Conservation (phyloP, 2,329 filamentous ascomycete species). For the Chaetomium globosum region DNA sequence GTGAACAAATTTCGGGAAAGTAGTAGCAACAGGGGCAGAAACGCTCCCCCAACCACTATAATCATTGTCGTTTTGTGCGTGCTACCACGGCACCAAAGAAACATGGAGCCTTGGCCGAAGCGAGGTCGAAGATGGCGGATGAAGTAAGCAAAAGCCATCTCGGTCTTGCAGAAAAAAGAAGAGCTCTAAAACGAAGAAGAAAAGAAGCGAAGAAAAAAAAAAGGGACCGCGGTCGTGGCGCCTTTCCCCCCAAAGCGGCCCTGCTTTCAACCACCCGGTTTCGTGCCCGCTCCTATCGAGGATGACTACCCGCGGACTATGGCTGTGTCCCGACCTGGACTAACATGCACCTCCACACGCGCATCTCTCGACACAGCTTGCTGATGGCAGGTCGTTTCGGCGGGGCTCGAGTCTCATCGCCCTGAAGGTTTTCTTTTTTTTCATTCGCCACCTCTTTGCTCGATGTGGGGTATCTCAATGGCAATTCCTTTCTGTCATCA, state of each 20-base stretch:
- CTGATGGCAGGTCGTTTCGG: slow-evolving; percentile 22
- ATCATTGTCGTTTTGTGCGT: slow-evolving; percentile 26
- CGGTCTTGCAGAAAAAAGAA: slow-evolving; percentile 54
- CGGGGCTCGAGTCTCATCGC: slow-evolving; percentile 25
- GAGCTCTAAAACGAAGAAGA: slow-evolving; percentile 43
- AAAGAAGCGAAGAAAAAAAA: slow-evolving; percentile 52
- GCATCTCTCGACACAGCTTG: slow-evolving; percentile 31
- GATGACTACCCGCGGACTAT: slow-evolving; percentile 28
- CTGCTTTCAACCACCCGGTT: slow-evolving; percentile 31
- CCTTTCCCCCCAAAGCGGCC: slow-evolving; percentile 28
- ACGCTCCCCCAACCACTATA: slow-evolving; percentile 1
- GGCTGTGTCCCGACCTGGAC: slow-evolving; percentile 17
- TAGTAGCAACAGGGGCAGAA: slow-evolving; percentile 27
- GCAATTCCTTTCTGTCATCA: slow-evolving; percentile 32
- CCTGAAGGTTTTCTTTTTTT: slow-evolving; percentile 9
- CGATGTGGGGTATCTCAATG: slow-evolving; percentile 31
- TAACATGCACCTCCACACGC: slow-evolving; percentile 24
- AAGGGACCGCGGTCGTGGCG: slow-evolving; percentile 34
- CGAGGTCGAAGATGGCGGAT: slow-evolving; percentile 7
- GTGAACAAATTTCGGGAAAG: slow-evolving; percentile 24
- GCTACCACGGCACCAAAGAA: slow-evolving; percentile 28
- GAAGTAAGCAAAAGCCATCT: slow-evolving; percentile 52
- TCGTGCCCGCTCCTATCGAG: slow-evolving; percentile 27
- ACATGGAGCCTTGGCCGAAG: slow-evolving; percentile 27
- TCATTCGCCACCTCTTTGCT: slow-evolving; percentile 22